These are phyloP conservation scores for Malus hybrid DNA, from an alignment of 331 rosid species.

Conservation along the genomic window DNA sequence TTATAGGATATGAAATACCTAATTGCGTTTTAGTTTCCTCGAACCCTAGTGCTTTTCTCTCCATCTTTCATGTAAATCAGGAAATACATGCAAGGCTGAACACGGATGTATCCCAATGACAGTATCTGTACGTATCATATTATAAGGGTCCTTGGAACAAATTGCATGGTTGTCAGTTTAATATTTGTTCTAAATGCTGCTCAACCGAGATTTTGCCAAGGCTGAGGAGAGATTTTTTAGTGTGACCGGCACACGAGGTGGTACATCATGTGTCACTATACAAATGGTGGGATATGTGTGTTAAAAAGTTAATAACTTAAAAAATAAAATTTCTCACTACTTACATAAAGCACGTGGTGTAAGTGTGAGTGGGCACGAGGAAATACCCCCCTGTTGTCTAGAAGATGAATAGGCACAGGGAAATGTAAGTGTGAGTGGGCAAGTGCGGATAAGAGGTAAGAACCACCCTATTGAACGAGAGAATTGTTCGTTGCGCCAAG, in stretches of 20 bases:
- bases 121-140: background rate
- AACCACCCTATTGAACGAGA: no score
- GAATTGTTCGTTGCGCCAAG: no score
- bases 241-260: no score
- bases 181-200: background rate
- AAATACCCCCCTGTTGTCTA: background rate
- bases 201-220: background rate
- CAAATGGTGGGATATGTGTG: no score
- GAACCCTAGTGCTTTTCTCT: background rate
- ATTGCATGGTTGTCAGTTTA: background rate
- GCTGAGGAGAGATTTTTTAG: background rate
- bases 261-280: no score
- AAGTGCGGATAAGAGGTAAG: no score
- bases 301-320: no score
- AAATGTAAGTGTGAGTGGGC: no score
- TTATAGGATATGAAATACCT: background rate
- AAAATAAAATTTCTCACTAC: no score
- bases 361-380: background rate
- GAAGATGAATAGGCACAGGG: no score
- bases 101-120: background rate
- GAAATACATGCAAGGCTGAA: background rate
- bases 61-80: background rate
- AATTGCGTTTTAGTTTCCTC: background rate
- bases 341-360: no score
- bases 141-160: background rate